These are phyloP conservation scores for Mycena sp. DNA, from an alignment of 1,284 basidiomycete species.

Conservation along the genomic window DNA sequence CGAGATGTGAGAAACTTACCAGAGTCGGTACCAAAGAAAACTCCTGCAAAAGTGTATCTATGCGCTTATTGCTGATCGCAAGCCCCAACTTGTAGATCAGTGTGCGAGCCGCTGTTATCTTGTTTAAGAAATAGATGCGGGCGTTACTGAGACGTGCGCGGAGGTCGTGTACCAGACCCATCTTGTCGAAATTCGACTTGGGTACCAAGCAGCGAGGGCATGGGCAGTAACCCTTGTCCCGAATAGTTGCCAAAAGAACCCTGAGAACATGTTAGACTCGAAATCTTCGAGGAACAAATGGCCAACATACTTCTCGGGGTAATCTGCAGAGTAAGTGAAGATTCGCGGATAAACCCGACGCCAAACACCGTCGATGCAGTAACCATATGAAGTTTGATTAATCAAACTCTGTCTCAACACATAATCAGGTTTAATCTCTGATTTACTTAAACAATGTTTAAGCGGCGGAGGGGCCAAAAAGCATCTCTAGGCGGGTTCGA, in stretches of 20 bases:
- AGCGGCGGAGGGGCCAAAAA: too few relatives aligned
- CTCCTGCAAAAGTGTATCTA: too few relatives aligned
- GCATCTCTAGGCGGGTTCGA: too few relatives aligned
- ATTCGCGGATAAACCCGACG: too few relatives aligned
- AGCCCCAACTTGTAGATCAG: slow-evolving; percentile 34
- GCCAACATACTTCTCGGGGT: slow-evolving; percentile 44
- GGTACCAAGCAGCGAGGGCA: slow-evolving; percentile 45
- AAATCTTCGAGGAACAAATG: not conserved
- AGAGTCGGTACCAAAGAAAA: too few relatives aligned
- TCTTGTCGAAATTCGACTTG: slow-evolving; percentile 31
- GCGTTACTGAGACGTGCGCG: slow-evolving; percentile 5
- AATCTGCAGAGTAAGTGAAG: too few relatives aligned
- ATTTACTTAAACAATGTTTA: too few relatives aligned
- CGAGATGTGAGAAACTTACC: too few relatives aligned
- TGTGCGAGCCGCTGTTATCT: slow-evolving; percentile 22
- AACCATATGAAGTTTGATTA: too few relatives aligned
- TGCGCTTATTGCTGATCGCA: slow-evolving; percentile 20
- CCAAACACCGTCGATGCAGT: too few relatives aligned
- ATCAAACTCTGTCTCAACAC: too few relatives aligned
- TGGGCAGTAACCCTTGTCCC: slow-evolving; percentile 41
- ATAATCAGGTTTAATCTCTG: too few relatives aligned
- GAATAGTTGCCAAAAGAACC: slow-evolving; percentile 45
- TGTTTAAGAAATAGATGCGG: slow-evolving; percentile 6
- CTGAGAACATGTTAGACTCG: slow-evolving; percentile 30
- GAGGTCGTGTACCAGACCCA: slow-evolving; percentile 31